A percentile compares a stretch with the other conserved stretches of the same genome.
These are phyloP conservation scores for Phytophthora sansomeana DNA, from an alignment of 352 stramenopile genomes.

Conservation along the genomic window DNA sequence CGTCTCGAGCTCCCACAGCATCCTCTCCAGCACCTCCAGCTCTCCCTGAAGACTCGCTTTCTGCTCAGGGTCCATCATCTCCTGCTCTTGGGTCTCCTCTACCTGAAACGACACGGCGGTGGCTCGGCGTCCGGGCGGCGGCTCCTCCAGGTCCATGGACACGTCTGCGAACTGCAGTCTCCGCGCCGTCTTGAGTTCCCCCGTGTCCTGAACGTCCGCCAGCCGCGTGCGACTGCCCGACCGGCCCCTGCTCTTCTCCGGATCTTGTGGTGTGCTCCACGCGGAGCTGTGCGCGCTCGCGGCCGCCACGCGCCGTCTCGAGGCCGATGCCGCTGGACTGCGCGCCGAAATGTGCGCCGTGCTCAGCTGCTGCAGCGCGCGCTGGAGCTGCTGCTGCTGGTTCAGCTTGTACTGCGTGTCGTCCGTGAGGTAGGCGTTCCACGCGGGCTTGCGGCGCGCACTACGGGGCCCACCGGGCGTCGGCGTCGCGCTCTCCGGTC, in stretches of 20 bases:
- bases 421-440: constrained; percentile 68
- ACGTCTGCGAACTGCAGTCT: constrained; percentile 33
- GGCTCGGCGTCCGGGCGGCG: constrained; percentile 8
- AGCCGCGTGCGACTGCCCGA: constrained; percentile 11
- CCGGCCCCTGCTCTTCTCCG: neutral
- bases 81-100: constrained; percentile 12
- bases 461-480: constrained; percentile 4
- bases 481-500: constrained; percentile 10
- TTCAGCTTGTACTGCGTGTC: constrained; percentile 53
- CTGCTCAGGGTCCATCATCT: constrained; percentile 23
- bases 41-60: constrained; percentile 44
- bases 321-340: constrained; percentile 30
- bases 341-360: constrained; percentile 45
- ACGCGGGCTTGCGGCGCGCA: constrained; percentile 42
- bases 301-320: constrained; percentile 4
- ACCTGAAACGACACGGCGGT: constrained; percentile 44
- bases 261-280: constrained; percentile 22
- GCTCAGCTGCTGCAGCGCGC: constrained; percentile 51
- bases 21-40: constrained; percentile 49
- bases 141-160: constrained; percentile 31
- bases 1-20: constrained; percentile 48
- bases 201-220: constrained; percentile 20
- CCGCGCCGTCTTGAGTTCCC: constrained; percentile 28
- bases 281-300: constrained; percentile 16
- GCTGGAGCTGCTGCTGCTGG: constrained; percentile 53